phyloP scores from a whole-genome alignment of 2,329 filamentous ascomycete genomes.

The Claviceps sp. region DNA sequence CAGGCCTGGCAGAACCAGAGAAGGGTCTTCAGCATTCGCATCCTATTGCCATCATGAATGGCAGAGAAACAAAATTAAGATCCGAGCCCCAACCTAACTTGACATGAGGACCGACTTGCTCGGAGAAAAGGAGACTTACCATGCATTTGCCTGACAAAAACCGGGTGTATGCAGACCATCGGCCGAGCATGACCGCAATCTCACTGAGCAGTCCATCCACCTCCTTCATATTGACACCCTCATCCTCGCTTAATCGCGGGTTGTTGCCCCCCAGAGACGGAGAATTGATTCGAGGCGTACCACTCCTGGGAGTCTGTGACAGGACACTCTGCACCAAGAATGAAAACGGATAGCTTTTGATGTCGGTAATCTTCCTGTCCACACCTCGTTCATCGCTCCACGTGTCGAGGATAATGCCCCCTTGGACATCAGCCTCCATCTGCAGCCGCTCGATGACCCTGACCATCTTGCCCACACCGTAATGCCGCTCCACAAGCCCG shows the following conservation, averaged over 20 bases:
- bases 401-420: conserved; percentile 87
- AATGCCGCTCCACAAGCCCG: conserved; percentile 82
- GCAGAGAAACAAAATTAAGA: neutral
- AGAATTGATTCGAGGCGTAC: conserved; percentile 59
- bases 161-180: conserved; percentile 84
- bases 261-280: conserved; percentile 51
- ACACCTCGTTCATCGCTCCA: conserved; percentile 85
- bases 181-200: conserved; percentile 79
- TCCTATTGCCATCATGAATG: conserved; percentile 25
- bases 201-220: conserved; percentile 79
- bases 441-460: conserved; percentile 87
- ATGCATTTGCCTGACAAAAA: conserved; percentile 81
- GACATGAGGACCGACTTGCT: neutral
- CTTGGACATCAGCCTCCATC: conserved; percentile 89
- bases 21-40: conserved; percentile 36
- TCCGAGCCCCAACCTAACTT: neutral
- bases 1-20: conserved; percentile 57
- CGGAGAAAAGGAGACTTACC: conserved; percentile 33
- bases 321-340: conserved; percentile 93
- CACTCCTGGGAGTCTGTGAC: conserved; percentile 50
- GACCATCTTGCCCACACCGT: conserved; percentile 84
- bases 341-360: conserved; percentile 95
- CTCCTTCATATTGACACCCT: conserved; percentile 92
- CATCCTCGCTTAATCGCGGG: conserved; percentile 62
- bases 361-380: conserved; percentile 78